These are phyloP conservation scores for Aegilops bicornis DNA, from an alignment of 176 grass and related monocot genomes.

Conservation along the genomic window DNA sequence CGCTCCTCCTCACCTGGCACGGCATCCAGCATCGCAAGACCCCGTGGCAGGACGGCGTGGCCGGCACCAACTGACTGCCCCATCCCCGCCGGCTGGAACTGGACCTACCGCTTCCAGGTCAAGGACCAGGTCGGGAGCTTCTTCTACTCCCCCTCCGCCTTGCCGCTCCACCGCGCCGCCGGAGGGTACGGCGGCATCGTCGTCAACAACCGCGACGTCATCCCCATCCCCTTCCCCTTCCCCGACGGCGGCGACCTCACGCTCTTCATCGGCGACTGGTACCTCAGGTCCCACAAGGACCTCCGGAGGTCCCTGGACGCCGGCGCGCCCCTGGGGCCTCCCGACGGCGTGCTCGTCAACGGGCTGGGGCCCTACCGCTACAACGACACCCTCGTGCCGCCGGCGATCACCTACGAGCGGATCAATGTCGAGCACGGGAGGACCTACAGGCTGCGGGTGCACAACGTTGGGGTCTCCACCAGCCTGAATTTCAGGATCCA, in stretches of 20 bases:
- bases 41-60: slow-evolving; percentile 89
- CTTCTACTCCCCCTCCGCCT: slow-evolving; percentile 80
- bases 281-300: slow-evolving; percentile 48
- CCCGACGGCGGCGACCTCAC: slow-evolving; percentile 90
- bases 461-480: slow-evolving; percentile 80
- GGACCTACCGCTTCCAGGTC: slow-evolving; percentile 89
- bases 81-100: slow-evolving; percentile 83
- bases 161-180: slow-evolving; percentile 41
- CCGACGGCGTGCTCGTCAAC: slow-evolving; percentile 76
- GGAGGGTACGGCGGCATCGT: slow-evolving; percentile 73
- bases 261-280: slow-evolving; percentile 82
- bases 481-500: slow-evolving; percentile 96
- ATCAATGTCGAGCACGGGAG: slow-evolving; percentile 87
- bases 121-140: slow-evolving; percentile 96
- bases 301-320: slow-evolving; percentile 65
- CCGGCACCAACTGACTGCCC: slow-evolving; percentile 86
- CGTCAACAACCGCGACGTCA: slow-evolving; percentile 85
- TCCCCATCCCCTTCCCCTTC: slow-evolving; percentile 74
- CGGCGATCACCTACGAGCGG: slow-evolving; percentile 62
- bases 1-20: slow-evolving; percentile 91
- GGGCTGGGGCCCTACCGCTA: slow-evolving; percentile 77
- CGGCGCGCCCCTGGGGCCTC: slow-evolving; percentile 47
- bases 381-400: slow-evolving; percentile 59
- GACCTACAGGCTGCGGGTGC: slow-evolving; percentile 84
- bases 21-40: slow-evolving; percentile 76